Percentiles rank a stretch among this genome's conserved stretches.
Evolutionary conservation across 1,284 basidiomycete genomes (phyloP).

Genomic region (Heterobasidion annosum): DNA sequence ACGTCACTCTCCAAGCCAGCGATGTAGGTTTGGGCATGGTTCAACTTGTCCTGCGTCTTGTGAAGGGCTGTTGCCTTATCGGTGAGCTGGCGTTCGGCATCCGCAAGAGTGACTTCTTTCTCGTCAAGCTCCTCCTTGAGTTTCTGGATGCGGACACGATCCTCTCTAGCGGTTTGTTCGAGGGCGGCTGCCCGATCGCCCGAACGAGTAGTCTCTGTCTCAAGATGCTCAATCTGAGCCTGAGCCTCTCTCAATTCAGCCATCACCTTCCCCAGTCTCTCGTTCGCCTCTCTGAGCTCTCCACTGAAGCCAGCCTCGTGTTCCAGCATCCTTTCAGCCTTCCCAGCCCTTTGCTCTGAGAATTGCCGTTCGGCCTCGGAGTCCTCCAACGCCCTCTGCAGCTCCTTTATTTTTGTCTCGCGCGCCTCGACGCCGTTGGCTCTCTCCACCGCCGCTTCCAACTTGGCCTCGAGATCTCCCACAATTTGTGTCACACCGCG

Average conservation of each 20-base stretch:
- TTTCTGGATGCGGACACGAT: conserved; percentile 26
- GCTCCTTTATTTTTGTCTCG: conserved; percentile 32
- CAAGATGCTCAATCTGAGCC: conserved; percentile 43
- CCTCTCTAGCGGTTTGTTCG: conserved; percentile 42
- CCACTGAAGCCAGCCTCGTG: conserved; percentile 55
- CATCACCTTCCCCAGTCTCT: conserved; percentile 41
- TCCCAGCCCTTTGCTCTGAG: conserved; percentile 45
- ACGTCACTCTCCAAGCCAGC: conserved; percentile 48
- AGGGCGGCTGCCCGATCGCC: conserved; percentile 41
- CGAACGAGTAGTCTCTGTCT: conserved; percentile 40
- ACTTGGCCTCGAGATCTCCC: conserved; percentile 48
- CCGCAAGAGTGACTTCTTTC: conserved; percentile 18
- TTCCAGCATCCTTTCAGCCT: conserved; percentile 52
- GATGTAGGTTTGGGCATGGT: conserved; percentile 38
- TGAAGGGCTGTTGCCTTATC: conserved; percentile 19
- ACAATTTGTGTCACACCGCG: conserved; percentile 57
- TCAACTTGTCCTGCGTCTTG: conserved; percentile 23
- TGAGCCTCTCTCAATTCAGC: conserved; percentile 50
- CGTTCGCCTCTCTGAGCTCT: conserved; percentile 55
- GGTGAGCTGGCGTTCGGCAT: conserved; percentile 18
- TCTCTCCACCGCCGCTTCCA: conserved; percentile 40
- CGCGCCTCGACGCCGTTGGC: conserved; percentile 29
- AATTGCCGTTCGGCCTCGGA: conserved; percentile 45
- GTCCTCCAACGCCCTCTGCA: conserved; percentile 32
- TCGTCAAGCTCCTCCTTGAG: conserved; percentile 27